phyloP scores from a whole-genome alignment of 352 stramenopile genomes.

The Globisporangium mamillatum region DNA sequence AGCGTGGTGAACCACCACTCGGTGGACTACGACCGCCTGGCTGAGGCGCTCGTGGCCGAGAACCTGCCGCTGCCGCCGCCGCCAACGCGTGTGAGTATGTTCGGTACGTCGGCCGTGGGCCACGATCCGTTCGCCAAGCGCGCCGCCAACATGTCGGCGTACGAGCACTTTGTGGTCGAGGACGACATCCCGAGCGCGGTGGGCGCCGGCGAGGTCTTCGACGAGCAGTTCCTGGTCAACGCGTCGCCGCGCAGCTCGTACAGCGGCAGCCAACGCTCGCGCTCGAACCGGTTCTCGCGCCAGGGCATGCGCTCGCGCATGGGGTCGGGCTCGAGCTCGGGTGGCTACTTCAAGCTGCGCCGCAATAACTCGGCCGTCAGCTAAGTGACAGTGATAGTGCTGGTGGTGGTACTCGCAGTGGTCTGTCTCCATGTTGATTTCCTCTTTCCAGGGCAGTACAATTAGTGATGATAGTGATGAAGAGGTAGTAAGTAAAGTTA shows the following conservation, averaged over 20 bases:
- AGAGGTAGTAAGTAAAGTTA: constrained; percentile 1
- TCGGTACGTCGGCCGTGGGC: constrained; percentile 44
- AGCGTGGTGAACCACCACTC: constrained; percentile 70
- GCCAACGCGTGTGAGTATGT: constrained; percentile 67
- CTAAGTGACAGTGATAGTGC: neutral
- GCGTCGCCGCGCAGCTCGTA: constrained; percentile 29
- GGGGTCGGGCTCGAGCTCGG: constrained; percentile 1
- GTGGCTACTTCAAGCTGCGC: constrained; percentile 11
- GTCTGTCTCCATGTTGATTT: neutral
- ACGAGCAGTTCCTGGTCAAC: constrained; percentile 34
- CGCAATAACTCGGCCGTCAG: constrained; percentile 1
- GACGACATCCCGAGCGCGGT: constrained; percentile 20
- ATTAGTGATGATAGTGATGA: neutral
- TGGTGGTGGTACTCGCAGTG: neutral
- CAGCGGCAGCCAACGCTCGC: constrained; percentile 10
- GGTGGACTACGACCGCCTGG: constrained; percentile 49
- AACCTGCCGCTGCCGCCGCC: constrained; percentile 47
- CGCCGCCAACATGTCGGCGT: constrained; percentile 38
- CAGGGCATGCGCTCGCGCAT: constrained; percentile 17
- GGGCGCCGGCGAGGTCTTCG: constrained; percentile 32
- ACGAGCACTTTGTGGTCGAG: constrained; percentile 63
- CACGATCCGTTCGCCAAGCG: constrained; percentile 54
- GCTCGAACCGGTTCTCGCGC: constrained; percentile 23
- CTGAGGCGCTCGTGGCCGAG: constrained; percentile 32
- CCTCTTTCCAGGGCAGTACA: neutral